These are phyloP conservation scores for Daldinia eschscholtzii DNA, from an alignment of 2,329 filamentous ascomycete species.

Conservation along the genomic window DNA sequence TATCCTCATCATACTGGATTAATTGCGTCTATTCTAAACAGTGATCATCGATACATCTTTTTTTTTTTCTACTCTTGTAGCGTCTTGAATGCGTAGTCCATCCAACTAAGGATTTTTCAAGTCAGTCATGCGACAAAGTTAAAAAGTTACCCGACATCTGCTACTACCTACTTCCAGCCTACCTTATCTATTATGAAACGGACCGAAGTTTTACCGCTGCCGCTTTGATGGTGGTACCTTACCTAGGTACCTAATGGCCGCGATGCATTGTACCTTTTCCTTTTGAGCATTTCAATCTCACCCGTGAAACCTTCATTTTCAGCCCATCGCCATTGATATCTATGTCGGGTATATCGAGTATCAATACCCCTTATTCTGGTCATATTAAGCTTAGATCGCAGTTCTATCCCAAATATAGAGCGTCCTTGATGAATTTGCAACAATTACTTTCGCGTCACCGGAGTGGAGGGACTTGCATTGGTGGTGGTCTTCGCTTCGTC, in stretches of 20 bases:
- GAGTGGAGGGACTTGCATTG: constrained; percentile 43
- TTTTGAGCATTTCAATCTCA: constrained; percentile 43
- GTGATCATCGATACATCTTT: constrained; percentile 8
- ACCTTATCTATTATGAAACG: constrained; percentile 13
- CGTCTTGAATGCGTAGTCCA: constrained; percentile 14
- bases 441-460: constrained; percentile 34
- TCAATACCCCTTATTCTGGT: constrained; percentile 14
- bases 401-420: constrained; percentile 15
- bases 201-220: constrained; percentile 46
- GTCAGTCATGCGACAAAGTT: neutral
- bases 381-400: neutral
- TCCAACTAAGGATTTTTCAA: neutral
- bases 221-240: constrained; percentile 26
- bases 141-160: neutral
- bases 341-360: constrained; percentile 28
- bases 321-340: constrained; percentile 35
- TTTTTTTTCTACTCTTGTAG: constrained; percentile 13
- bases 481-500: constrained; percentile 37
- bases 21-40: constrained; percentile 14
- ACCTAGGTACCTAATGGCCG: constrained; percentile 23
- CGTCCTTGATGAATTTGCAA: constrained; percentile 39
- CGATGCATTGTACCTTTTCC: constrained; percentile 29
- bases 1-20: neutral
- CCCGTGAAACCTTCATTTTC: constrained; percentile 46
- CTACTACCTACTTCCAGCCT: neutral